Conservation (phyloP, 805 yeast genomes). For the Brettanomyces naardenensis region DNA sequence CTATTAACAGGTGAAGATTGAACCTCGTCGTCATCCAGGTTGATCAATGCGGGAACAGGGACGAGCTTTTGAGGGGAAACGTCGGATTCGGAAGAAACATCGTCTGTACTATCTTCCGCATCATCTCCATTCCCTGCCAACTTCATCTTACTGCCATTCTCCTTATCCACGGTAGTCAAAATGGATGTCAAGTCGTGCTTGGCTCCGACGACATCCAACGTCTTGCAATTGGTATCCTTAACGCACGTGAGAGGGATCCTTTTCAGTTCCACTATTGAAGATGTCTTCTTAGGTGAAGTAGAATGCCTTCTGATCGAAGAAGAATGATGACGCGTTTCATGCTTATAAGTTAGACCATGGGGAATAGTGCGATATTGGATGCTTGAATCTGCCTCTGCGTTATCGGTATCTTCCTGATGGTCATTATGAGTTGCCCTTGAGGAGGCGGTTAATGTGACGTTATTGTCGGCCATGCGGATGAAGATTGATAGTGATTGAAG, state of each 20-base stretch:
- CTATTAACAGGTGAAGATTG: conserved; percentile 5
- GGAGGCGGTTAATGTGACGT: too few species aligned
- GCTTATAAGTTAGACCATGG: conserved; percentile 39
- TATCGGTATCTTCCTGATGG: too few species aligned
- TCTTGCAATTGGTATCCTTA: conserved; percentile 12
- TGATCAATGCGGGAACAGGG: neutral
- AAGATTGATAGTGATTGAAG: too few species aligned
- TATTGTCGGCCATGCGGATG: too few species aligned
- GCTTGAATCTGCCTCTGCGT: conserved; percentile 7
- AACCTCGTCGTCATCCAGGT: neutral
- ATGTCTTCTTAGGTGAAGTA: conserved; percentile 15
- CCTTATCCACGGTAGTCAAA: conserved; percentile 14
- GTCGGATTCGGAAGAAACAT: neutral
- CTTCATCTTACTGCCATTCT: conserved; percentile 7
- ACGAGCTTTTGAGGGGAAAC: neutral
- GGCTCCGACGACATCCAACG: conserved; percentile 13
- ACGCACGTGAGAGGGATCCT: conserved; percentile 21
- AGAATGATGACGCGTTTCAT: conserved; percentile 18
- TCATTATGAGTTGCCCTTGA: too few species aligned
- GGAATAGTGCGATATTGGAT: conserved; percentile 27
- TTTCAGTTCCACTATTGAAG: conserved; percentile 8
- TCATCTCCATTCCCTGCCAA: neutral
- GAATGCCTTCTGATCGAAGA: conserved; percentile 13
- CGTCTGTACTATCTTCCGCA: neutral
- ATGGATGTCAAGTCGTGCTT: conserved; percentile 19